phyloP scores from a whole-genome alignment of 140 eudicot species.

The Stevia rebaudiana region DNA sequence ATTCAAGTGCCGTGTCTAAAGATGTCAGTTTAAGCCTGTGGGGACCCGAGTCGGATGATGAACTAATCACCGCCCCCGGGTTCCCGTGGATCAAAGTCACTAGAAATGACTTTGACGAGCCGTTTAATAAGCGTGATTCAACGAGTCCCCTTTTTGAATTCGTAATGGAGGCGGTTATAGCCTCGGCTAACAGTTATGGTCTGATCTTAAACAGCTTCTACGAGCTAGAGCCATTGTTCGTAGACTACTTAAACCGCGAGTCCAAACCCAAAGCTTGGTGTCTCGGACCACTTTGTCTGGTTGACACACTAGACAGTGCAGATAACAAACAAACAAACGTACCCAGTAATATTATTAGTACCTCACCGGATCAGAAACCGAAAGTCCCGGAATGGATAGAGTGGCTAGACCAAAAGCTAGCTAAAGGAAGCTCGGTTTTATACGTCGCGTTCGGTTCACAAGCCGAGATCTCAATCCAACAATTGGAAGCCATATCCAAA shows the following conservation, averaged over 20 bases:
- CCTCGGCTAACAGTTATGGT: slow-evolving; percentile 44
- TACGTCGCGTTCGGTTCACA: slow-evolving; percentile 70
- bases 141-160: slow-evolving; percentile 31
- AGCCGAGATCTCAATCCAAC: slow-evolving; percentile 38
- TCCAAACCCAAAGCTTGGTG: slow-evolving; percentile 39
- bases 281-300: slow-evolving; percentile 62
- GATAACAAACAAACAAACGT: neutral
- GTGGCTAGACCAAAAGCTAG: slow-evolving; percentile 59
- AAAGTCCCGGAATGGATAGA: slow-evolving; percentile 33
- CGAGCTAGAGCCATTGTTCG: slow-evolving; percentile 45
- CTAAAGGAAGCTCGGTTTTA: slow-evolving; percentile 27
- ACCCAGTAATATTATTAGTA: too few relatives aligned
- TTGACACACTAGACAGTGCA: slow-evolving; percentile 11
- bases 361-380: too few relatives aligned
- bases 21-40: neutral
- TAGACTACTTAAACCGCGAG: slow-evolving; percentile 24
- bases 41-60: slow-evolving; percentile 37
- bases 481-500: slow-evolving; percentile 37
- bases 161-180: slow-evolving; percentile 6
- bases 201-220: slow-evolving; percentile 44
- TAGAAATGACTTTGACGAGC: slow-evolving; percentile 38
- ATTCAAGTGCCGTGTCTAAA: neutral
- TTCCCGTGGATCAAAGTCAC: slow-evolving; percentile 55
- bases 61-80: slow-evolving; percentile 20
- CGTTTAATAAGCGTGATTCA: slow-evolving; percentile 26